A percentile compares a stretch with the other conserved stretches of the same genome.
Conservation (phyloP, 163 green algal species). For the Smithsoniella earleae region DNA sequence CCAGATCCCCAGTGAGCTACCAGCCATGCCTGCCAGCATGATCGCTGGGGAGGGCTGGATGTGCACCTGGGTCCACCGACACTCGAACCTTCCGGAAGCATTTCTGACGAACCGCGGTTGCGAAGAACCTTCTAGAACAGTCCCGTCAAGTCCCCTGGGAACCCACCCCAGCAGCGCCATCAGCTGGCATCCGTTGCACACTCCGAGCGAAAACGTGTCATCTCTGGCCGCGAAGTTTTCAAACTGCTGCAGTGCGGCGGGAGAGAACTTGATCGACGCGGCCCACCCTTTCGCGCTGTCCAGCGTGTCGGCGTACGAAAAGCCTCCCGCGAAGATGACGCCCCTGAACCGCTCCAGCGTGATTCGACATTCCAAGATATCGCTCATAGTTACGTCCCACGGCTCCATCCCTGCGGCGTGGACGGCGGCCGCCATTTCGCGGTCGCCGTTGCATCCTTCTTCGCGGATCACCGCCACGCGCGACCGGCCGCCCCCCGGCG, state of each 20-base stretch:
- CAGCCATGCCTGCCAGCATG: constrained; percentile 74
- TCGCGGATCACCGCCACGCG: constrained; percentile 83
- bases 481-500: constrained; percentile 34
- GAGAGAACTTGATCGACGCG: constrained; percentile 85
- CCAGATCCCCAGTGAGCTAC: constrained; percentile 84
- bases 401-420: constrained; percentile 80
- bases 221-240: constrained; percentile 64
- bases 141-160: constrained; percentile 46
- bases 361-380: constrained; percentile 71
- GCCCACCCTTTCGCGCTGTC: constrained; percentile 97
- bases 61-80: constrained; percentile 42
- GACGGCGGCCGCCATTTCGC: constrained; percentile 91
- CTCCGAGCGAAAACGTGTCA: constrained; percentile 91
- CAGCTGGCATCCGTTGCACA: constrained; percentile 99
- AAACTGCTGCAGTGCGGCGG: constrained; percentile 73
- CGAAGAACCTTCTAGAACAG: constrained; percentile 23
- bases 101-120: constrained; percentile 99
- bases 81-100: constrained; percentile 52
- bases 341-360: constrained; percentile 77
- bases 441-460: constrained; percentile 94
- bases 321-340: constrained; percentile 94
- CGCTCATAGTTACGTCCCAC: constrained; percentile 95
- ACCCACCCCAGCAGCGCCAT: constrained; percentile 98
- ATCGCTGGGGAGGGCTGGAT: constrained; percentile 51
- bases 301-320: constrained; percentile 95